These are phyloP conservation scores for Dipodascopsis tothii DNA, from an alignment of 805 yeast species.

Conservation along the genomic window DNA sequence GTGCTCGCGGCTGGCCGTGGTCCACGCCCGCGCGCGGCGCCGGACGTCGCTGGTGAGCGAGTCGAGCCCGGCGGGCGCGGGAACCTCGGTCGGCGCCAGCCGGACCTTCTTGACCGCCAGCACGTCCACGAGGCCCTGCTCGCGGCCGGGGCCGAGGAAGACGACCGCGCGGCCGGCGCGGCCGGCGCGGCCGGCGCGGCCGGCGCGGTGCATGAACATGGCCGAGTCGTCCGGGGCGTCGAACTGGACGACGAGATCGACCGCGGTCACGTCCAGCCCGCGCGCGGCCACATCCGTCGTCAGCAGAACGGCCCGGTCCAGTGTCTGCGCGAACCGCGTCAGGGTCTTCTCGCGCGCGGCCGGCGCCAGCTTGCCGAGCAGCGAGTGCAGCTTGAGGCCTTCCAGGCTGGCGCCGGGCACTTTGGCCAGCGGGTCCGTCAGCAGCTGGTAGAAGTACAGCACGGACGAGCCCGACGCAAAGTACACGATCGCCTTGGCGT, in stretches of 20 bases:
- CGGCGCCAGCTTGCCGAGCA: constrained; percentile 88
- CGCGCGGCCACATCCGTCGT: constrained; percentile 99
- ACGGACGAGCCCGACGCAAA: constrained; percentile 87
- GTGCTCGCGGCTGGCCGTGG: no score
- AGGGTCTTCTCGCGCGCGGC: constrained; percentile 70
- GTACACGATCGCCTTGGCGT: constrained; percentile 78
- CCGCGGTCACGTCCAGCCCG: constrained; percentile 92
- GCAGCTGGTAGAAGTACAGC: constrained; percentile 57
- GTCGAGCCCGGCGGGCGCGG: no score
- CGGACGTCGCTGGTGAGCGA: no score
- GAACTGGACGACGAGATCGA: constrained; percentile 84
- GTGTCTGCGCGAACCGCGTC: constrained; percentile 44
- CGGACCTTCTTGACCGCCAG: constrained; percentile 63
- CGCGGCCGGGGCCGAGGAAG: constrained; percentile 65
- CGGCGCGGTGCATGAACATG: constrained; percentile 86
- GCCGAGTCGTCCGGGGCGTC: constrained; percentile 95
- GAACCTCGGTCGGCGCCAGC: no score
- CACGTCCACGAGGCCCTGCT: constrained; percentile 73
- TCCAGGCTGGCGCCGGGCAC: constrained; percentile 17
- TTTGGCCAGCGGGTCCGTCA: constrained; percentile 23
- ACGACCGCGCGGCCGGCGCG: constrained; percentile 71
- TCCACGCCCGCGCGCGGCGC: no score
- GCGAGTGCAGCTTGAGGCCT: constrained; percentile 49
- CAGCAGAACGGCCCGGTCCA: constrained; percentile 46
- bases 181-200: constrained; percentile 92